phyloP scores from a whole-genome alignment of 345 rosid species.

The Populus ilicifolia region DNA sequence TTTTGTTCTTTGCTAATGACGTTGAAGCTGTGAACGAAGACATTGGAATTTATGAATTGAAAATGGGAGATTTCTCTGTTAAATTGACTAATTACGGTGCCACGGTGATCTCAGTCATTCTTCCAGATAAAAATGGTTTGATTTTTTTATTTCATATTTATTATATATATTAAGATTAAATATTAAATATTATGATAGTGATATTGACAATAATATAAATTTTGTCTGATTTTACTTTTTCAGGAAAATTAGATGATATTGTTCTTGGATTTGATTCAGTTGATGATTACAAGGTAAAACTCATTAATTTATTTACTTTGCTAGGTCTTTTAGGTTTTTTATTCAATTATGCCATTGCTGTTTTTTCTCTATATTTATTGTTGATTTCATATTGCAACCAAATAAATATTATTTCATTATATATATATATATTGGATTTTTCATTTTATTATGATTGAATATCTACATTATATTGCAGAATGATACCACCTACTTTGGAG shows the following conservation, averaged over 20 bases:
- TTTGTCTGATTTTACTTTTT: background rate
- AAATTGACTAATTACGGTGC: conserved; percentile 66
- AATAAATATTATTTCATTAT: too few species aligned
- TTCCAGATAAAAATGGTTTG: conserved; percentile 54
- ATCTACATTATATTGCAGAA: conserved; percentile 4
- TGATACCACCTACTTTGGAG: conserved; percentile 28
- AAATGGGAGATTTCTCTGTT: conserved; percentile 35
- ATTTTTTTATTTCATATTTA: too few species aligned
- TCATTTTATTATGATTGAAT: background rate
- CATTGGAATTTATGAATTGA: conserved; percentile 35
- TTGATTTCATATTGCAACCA: too few species aligned
- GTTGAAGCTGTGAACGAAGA: conserved; percentile 8
- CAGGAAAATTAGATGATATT: conserved; percentile 52
- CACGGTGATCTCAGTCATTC: conserved; percentile 46
- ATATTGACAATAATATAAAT: too few species aligned
- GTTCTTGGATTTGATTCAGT: conserved; percentile 48
- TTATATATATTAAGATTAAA: too few species aligned
- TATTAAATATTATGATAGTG: too few species aligned
- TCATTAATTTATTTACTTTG: background rate
- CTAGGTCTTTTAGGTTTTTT: background rate
- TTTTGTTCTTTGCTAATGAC: conserved; percentile 3
- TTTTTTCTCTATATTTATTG: background rate
- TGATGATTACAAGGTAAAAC: conserved; percentile 44
- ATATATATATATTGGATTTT: background rate
- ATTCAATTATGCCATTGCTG: background rate